Percentiles rank a stretch among this genome's conserved stretches.
Evolutionary conservation across 2,329 filamentous ascomycete species (phyloP).

Genomic region (Ascochyta viciae-villosae): DNA sequence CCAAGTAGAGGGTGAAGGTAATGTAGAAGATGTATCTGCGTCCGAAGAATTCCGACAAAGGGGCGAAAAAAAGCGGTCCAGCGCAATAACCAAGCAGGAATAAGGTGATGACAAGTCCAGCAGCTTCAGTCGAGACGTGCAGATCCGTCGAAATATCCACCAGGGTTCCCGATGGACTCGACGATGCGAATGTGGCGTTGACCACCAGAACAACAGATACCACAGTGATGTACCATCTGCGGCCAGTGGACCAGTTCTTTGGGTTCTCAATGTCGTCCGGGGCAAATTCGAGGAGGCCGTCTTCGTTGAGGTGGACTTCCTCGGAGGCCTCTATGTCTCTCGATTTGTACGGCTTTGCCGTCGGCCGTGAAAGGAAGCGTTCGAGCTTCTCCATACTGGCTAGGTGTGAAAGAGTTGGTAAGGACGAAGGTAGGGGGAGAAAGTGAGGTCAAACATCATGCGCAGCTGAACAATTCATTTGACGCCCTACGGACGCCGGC

Average conservation of each 20-base stretch:
- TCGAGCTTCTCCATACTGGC: conserved; percentile 8
- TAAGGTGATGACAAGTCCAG: conserved; percentile 66
- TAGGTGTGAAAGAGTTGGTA: background rate
- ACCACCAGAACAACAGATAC: conserved; percentile 5
- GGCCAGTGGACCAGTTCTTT: conserved; percentile 7
- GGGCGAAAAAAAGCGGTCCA: conserved; percentile 69
- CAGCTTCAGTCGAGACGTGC: conserved; percentile 25
- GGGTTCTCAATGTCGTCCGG: conserved; percentile 9
- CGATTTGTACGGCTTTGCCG: conserved; percentile 9
- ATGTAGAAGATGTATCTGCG: conserved; percentile 61
- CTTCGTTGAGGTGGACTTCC: conserved; percentile 1
- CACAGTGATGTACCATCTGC: conserved; percentile 12
- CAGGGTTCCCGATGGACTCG: conserved; percentile 6
- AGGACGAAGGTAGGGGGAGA: too few relatives aligned
- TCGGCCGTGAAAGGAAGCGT: conserved; percentile 11
- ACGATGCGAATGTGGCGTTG: conserved; percentile 14
- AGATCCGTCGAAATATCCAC: conserved; percentile 4
- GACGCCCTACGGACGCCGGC: too few relatives aligned
- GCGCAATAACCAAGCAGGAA: conserved; percentile 70
- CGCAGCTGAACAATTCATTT: background rate
- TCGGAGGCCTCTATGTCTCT: conserved; percentile 8
- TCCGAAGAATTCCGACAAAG: conserved; percentile 70
- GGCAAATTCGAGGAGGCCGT: conserved; percentile 6
- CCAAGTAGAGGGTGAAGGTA: conserved; percentile 50
- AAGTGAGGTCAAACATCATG: background rate